phyloP scores from a whole-genome alignment of 345 rosid species.

The Rhodamnia rubescens region DNA sequence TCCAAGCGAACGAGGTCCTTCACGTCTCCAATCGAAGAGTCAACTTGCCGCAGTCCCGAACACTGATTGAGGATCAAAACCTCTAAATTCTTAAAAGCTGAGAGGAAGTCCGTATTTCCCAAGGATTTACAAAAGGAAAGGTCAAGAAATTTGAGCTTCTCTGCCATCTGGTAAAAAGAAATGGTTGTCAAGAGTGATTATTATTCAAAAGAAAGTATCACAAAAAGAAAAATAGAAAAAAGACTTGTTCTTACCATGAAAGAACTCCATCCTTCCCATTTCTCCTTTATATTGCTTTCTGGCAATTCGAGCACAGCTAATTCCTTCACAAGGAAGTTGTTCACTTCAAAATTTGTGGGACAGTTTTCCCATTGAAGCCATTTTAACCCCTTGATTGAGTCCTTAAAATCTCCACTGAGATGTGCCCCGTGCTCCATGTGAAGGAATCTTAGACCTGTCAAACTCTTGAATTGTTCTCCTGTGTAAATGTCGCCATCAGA shows the following conservation, averaged over 20 bases:
- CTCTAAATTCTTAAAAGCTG: neutral
- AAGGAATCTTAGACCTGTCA: too few relatives aligned
- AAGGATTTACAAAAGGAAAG: neutral
- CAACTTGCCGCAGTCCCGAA: neutral
- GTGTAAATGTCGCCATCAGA: too few relatives aligned
- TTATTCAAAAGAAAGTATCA: neutral
- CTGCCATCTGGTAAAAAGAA: neutral
- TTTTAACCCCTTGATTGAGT: too few relatives aligned
- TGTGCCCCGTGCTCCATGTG: too few relatives aligned
- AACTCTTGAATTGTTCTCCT: too few relatives aligned
- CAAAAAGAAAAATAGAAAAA: too few relatives aligned
- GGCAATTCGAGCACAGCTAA: neutral
- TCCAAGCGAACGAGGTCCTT: neutral
- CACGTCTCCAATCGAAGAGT: neutral
- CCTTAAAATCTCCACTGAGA: too few relatives aligned
- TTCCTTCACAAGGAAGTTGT: neutral
- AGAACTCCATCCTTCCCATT: neutral
- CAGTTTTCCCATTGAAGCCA: too few relatives aligned
- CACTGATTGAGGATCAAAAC: neutral
- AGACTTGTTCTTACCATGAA: neutral
- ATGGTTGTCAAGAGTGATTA: neutral
- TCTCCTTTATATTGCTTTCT: rapidly evolving
- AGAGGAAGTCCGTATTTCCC: neutral
- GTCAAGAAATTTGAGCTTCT: neutral
- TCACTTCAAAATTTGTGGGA: neutral